These are phyloP conservation scores for Colletotrichum siamense DNA, from an alignment of 2,329 filamentous ascomycete species.

Conservation along the genomic window DNA sequence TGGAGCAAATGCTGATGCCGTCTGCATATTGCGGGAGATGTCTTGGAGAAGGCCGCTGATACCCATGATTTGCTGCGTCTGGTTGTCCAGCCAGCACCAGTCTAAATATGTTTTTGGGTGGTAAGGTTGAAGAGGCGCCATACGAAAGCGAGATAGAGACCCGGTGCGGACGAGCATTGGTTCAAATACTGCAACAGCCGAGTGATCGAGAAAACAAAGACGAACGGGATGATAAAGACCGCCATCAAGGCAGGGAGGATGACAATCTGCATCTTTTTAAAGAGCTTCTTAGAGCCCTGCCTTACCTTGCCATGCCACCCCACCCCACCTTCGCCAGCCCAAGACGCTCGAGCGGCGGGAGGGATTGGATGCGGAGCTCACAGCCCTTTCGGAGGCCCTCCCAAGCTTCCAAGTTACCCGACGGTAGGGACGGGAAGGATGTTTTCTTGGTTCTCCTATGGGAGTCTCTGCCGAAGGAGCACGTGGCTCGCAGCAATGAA, in stretches of 20 bases:
- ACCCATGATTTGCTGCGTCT: not conserved
- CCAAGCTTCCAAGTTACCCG: not conserved
- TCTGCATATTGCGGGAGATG: not conserved
- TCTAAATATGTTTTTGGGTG: not conserved
- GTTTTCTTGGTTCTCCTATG: not conserved
- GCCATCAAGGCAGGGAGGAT: not conserved
- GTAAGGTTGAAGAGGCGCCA: not conserved
- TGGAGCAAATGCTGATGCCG: not conserved
- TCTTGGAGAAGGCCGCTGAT: not conserved
- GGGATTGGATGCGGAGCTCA: conserved; percentile 4
- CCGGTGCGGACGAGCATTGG: not conserved
- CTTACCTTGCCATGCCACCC: not conserved
- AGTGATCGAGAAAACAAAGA: not conserved
- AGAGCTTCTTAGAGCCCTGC: not conserved
- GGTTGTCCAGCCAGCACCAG: not conserved
- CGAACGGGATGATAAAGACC: not conserved
- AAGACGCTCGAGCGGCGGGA: conserved; percentile 6
- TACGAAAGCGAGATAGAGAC: not conserved
- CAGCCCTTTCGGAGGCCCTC: not conserved
- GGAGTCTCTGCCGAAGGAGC: conserved; percentile 6
- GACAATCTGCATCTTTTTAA: not conserved
- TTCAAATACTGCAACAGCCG: not conserved
- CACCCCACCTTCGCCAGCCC: conserved; percentile 6
- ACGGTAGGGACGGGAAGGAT: not conserved
- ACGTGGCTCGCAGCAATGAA: conserved; percentile 8